Conservation (phyloP, 2,329 filamentous ascomycete genomes). For the Pyricularia grisea region DNA sequence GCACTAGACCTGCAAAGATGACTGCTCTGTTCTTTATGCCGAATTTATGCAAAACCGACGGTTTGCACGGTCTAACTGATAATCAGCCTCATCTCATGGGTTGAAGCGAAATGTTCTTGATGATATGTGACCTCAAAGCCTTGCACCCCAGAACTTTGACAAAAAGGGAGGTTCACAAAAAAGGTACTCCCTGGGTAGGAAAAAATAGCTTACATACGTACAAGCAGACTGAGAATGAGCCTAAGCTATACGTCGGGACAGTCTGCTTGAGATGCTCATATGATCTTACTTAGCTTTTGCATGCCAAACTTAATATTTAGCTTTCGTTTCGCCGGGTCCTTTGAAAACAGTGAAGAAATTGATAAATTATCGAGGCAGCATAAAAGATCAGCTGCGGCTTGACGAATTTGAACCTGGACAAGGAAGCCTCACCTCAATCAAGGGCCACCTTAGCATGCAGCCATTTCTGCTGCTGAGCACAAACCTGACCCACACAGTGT, state of each 20-base stretch:
- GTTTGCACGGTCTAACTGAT: background rate
- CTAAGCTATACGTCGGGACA: background rate
- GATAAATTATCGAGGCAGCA: background rate
- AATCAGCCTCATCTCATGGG: background rate
- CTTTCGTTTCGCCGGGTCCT: background rate
- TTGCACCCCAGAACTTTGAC: background rate
- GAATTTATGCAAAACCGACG: background rate
- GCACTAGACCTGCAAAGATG: background rate
- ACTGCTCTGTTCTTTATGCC: background rate
- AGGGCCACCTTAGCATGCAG: background rate
- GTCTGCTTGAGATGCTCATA: background rate
- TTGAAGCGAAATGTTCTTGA: background rate
- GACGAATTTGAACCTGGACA: background rate
- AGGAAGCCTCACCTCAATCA: background rate
- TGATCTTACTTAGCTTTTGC: background rate
- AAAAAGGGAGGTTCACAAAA: background rate
- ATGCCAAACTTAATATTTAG: background rate
- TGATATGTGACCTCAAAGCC: background rate
- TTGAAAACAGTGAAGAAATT: background rate
- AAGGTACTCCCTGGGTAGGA: background rate
- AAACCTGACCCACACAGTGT: background rate
- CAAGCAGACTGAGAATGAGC: background rate
- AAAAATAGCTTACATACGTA: background rate
- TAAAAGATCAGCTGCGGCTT: background rate
- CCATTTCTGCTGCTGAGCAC: background rate